Conservation (phyloP, 192 early-diverging fungal species). For the Chytriomyces confervae region DNA sequence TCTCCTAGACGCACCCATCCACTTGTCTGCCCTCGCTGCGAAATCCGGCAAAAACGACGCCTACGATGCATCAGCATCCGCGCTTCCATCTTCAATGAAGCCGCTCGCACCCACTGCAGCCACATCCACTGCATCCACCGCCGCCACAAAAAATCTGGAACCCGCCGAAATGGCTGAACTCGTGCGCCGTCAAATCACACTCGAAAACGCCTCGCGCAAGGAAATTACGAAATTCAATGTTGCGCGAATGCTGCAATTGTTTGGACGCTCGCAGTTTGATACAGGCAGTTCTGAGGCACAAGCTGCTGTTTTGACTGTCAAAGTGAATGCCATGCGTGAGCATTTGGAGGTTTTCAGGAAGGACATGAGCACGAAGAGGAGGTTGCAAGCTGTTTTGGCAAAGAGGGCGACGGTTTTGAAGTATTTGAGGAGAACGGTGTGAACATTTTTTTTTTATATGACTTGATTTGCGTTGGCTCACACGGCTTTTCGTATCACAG, state of each 20-base stretch:
- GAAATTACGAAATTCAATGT: constrained; percentile 80
- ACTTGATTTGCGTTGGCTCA: neutral
- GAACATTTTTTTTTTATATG: neutral
- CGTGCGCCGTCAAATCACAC: constrained; percentile 66
- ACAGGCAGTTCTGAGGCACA: constrained; percentile 94
- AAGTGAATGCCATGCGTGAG: constrained; percentile 82
- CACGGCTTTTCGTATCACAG: constrained; percentile 21
- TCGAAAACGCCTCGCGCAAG: constrained; percentile 83
- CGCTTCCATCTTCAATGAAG: neutral
- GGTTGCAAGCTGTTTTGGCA: constrained; percentile 78
- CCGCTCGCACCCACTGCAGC: neutral
- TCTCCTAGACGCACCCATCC: constrained; percentile 42
- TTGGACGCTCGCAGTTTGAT: constrained; percentile 78
- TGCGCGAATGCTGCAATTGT: constrained; percentile 71
- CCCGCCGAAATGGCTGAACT: constrained; percentile 52
- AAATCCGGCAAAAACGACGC: neutral
- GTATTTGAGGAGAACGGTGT: constrained; percentile 80
- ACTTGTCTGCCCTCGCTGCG: constrained; percentile 6
- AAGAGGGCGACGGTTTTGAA: constrained; percentile 85
- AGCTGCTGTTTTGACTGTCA: constrained; percentile 89
- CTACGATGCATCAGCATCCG: constrained; percentile 1
- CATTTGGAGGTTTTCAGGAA: constrained; percentile 83
- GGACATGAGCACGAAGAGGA: constrained; percentile 88
- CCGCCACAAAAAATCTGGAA: constrained; percentile 2
- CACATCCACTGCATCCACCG: neutral